phyloP scores from a whole-genome alignment of 2,329 filamentous ascomycete species.

The Verticillium zaregamsianum region DNA sequence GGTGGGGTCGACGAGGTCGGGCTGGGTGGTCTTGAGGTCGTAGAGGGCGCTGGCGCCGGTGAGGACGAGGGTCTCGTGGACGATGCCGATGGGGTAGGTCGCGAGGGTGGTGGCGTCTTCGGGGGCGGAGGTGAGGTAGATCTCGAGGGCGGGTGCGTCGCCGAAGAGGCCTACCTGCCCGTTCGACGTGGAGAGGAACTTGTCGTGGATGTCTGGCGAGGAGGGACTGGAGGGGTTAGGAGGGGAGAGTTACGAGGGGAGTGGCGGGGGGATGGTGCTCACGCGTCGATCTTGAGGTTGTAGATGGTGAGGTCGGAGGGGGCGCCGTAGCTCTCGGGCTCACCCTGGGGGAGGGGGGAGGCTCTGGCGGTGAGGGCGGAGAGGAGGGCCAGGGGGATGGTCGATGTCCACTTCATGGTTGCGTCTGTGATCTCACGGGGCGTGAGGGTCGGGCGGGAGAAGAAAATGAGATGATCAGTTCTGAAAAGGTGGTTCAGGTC shows the following conservation, averaged over 20 bases:
- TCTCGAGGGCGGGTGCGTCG: background rate
- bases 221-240: background rate
- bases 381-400: background rate
- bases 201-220: conserved; percentile 1
- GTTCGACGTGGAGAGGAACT: background rate
- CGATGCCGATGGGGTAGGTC: background rate
- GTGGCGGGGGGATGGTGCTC: background rate
- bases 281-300: background rate
- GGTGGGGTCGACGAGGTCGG: background rate
- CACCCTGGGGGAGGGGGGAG: background rate
- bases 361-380: background rate
- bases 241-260: background rate
- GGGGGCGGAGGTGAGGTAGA: background rate
- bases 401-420: background rate
- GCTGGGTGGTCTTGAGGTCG: background rate
- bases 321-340: background rate
- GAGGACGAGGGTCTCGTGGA: background rate
- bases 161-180: conserved; percentile 1
- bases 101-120: background rate
- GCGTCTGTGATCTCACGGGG: background rate
- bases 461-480: background rate
- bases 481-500: background rate
- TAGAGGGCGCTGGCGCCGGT: background rate
- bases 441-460: background rate
- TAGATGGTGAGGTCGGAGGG: background rate